Percentiles rank a stretch among this genome's conserved stretches.
phyloP scores from a whole-genome alignment of 495 filamentous ascomycete species.

The Lasiosphaeriaceae sp. region DNA sequence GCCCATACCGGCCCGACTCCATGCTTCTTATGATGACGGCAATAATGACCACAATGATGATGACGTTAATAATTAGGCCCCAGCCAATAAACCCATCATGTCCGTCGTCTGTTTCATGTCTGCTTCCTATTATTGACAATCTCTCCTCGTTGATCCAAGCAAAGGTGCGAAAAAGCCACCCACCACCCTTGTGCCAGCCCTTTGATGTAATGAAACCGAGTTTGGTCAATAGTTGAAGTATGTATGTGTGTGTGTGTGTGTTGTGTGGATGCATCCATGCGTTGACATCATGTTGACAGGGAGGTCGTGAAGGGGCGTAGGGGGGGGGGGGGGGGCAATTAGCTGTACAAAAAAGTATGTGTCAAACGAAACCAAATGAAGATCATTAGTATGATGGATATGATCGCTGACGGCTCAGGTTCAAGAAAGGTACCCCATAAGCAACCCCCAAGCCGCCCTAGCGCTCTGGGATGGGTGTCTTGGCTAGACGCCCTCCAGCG shows the following conservation, averaged over 20 bases:
- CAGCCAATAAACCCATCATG: background rate
- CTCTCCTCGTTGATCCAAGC: background rate
- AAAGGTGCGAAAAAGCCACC: background rate
- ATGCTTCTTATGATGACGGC: background rate
- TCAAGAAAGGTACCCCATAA: slow-evolving; percentile 22
- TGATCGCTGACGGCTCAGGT: slow-evolving; percentile 1
- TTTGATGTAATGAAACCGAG: background rate
- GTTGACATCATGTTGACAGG: too few species aligned
- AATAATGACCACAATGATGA: background rate
- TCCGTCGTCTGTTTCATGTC: background rate
- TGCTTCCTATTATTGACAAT: background rate
- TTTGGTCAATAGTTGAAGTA: too few species aligned
- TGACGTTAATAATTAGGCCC: background rate
- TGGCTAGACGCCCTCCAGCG: slow-evolving; percentile 56
- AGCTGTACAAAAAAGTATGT: background rate
- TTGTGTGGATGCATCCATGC: too few species aligned
- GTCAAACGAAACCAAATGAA: background rate
- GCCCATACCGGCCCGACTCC: background rate
- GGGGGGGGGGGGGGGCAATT: background rate
- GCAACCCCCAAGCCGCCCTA: slow-evolving; percentile 34
- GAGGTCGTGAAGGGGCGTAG: too few species aligned
- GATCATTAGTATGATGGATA: slow-evolving; percentile 1
- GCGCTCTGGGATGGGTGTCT: slow-evolving; percentile 53
- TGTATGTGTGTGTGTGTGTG: too few species aligned
- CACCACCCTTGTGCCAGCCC: background rate